Evolutionary conservation across 1,139 yeast species (phyloP).

Genomic region (Diutina pseudorugosa): DNA sequence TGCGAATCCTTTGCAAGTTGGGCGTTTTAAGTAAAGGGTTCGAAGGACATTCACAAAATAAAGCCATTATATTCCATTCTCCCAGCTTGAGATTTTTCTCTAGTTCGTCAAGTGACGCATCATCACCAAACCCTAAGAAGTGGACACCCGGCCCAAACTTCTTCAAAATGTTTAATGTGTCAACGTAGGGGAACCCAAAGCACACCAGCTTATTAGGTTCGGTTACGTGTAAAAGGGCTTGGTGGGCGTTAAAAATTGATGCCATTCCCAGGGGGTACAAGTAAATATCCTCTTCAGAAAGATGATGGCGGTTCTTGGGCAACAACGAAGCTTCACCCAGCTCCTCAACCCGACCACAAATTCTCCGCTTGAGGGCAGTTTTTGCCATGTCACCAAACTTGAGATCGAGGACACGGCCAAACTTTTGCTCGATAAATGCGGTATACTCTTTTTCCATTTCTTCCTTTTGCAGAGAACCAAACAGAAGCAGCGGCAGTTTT

Average conservation of each 20-base stretch:
- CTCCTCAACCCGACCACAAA: slow-evolving; percentile 54
- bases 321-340: slow-evolving; percentile 15
- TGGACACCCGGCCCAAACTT: slow-evolving; percentile 86
- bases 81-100: slow-evolving; percentile 53
- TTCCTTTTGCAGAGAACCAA: slow-evolving; percentile 15
- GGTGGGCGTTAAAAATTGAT: slow-evolving; percentile 74
- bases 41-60: slow-evolving; percentile 90
- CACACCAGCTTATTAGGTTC: slow-evolving; percentile 61
- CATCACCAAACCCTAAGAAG: slow-evolving; percentile 79
- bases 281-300: slow-evolving; percentile 57
- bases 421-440: slow-evolving; percentile 75
- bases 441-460: slow-evolving; percentile 42
- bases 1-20: slow-evolving; percentile 48
- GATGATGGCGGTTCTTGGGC: slow-evolving; percentile 17
- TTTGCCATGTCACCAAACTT: slow-evolving; percentile 70
- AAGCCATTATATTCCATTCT: slow-evolving; percentile 47
- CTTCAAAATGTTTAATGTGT: slow-evolving; percentile 70
- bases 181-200: slow-evolving; percentile 93
- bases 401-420: slow-evolving; percentile 78
- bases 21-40: slow-evolving; percentile 85
- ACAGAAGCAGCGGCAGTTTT: slow-evolving; percentile 17
- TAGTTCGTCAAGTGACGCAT: slow-evolving; percentile 51
- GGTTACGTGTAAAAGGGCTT: slow-evolving; percentile 35
- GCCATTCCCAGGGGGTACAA: slow-evolving; percentile 92
- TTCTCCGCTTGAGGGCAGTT: slow-evolving; percentile 57